Conservation (phyloP, 2,329 filamentous ascomycete genomes). For the Pseudocercospora fuligena region DNA sequence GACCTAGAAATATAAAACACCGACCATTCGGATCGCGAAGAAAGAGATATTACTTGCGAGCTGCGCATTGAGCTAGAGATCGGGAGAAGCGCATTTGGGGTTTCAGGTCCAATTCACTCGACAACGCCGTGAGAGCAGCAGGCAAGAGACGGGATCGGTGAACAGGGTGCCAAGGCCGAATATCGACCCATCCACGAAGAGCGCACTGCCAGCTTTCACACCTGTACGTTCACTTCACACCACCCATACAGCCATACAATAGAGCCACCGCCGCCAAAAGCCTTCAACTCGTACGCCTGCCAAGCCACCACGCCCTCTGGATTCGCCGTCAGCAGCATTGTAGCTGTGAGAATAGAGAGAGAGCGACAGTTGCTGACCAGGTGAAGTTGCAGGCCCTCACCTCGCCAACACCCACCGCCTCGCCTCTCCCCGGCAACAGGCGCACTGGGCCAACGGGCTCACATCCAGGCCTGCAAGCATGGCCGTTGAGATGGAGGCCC, state of each 20-base stretch:
- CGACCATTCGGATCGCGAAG: background rate
- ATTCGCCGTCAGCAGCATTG: background rate
- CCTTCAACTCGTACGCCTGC: slow-evolving; percentile 1
- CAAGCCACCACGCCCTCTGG: background rate
- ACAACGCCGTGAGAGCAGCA: background rate
- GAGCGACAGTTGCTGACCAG: background rate
- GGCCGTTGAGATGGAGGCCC: slow-evolving; percentile 20
- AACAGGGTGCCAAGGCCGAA: background rate
- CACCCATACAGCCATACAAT: background rate
- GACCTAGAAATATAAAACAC: background rate
- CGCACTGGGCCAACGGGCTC: slow-evolving; percentile 1
- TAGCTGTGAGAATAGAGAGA: background rate
- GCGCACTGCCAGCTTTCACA: background rate
- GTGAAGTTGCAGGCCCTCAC: slow-evolving; percentile 1
- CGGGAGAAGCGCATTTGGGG: slow-evolving; percentile 5
- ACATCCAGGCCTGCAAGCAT: background rate
- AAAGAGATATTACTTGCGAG: slow-evolving; percentile 4
- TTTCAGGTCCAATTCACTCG: background rate
- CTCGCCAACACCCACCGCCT: background rate
- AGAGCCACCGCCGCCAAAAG: background rate
- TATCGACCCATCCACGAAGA: background rate
- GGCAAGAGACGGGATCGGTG: slow-evolving; percentile 3
- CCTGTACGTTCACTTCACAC: background rate
- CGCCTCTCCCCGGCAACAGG: background rate
- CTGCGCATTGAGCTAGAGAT: slow-evolving; percentile 1